Evolutionary conservation across 164 flowering plant species (phyloP).

Genomic region (Tetrastigma voinierianum): DNA sequence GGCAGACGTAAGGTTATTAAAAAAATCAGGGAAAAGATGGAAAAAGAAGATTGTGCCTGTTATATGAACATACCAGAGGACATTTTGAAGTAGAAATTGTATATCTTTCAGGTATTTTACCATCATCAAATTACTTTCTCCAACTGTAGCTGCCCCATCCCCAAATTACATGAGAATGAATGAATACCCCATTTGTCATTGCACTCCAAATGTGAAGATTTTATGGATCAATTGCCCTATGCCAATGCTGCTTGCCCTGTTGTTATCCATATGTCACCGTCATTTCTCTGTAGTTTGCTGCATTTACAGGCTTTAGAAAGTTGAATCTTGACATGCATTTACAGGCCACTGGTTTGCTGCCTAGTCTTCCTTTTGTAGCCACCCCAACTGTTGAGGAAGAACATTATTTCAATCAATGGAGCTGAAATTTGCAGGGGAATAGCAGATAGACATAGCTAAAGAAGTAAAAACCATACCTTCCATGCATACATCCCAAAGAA

Average conservation of each 20-base stretch:
- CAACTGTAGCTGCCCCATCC: neutral
- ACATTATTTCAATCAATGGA: neutral
- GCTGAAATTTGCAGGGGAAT: neutral
- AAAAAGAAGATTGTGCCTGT: too few species aligned
- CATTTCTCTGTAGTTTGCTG: neutral
- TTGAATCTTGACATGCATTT: neutral
- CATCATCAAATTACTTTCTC: too few species aligned
- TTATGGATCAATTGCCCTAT: neutral
- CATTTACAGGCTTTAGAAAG: neutral
- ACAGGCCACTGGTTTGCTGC: neutral
- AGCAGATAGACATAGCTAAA: neutral
- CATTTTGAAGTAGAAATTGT: too few species aligned
- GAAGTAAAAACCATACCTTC: constrained; percentile 61
- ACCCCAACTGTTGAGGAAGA: constrained; percentile 46
- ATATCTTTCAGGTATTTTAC: too few species aligned
- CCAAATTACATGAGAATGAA: neutral
- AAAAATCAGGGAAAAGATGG: too few species aligned
- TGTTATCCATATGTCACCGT: neutral
- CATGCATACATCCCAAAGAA: constrained; percentile 94
- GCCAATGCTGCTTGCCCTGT: neutral
- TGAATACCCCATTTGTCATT: neutral
- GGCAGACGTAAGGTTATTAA: too few species aligned
- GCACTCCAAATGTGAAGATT: neutral
- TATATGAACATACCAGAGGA: too few species aligned
- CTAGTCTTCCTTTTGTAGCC: constrained; percentile 54